A percentile compares a stretch with the other conserved stretches of the same genome.
These are phyloP conservation scores for Plasmopara halstedii DNA, from an alignment of 352 stramenopile genomes.

Conservation along the genomic window DNA sequence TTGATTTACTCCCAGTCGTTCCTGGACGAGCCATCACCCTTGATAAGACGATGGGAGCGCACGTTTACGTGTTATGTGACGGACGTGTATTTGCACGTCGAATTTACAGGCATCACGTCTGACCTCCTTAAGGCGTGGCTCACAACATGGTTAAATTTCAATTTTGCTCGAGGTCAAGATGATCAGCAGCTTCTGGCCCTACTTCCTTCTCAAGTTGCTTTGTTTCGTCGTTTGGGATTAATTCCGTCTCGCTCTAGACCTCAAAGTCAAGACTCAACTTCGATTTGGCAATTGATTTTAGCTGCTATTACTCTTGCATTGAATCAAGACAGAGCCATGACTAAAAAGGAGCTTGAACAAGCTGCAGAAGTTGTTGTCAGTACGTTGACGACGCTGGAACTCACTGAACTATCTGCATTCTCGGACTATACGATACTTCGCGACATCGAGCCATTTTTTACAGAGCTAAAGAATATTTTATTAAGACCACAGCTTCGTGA, in stretches of 20 bases:
- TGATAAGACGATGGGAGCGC: constrained; percentile 32
- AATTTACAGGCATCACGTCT: constrained; percentile 31
- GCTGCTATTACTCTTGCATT: constrained; percentile 15
- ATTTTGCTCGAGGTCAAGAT: constrained; percentile 18
- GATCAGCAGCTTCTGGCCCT: constrained; percentile 21
- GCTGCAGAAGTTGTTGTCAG: constrained; percentile 30
- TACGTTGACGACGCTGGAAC: constrained; percentile 29
- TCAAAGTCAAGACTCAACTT: constrained; percentile 3
- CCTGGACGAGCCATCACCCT: constrained; percentile 14
- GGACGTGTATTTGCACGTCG: constrained; percentile 47
- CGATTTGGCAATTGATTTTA: constrained; percentile 31
- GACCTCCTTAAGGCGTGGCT: constrained; percentile 37
- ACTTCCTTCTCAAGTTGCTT: constrained; percentile 42
- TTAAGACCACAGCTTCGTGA: constrained; percentile 7
- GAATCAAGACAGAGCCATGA: constrained; percentile 1
- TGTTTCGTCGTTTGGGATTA: constrained; percentile 30
- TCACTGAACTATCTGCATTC: constrained; percentile 27
- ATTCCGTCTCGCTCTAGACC: constrained; percentile 4
- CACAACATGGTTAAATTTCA: constrained; percentile 35
- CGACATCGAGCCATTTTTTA: constrained; percentile 12
- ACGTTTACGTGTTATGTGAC: constrained; percentile 33
- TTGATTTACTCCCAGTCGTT: constrained; percentile 32
- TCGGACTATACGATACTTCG: constrained; percentile 14
- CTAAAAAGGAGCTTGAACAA: constrained; percentile 8
- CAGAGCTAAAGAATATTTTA: constrained; percentile 18